Evolutionary conservation across 73 alveolate genomes (phyloP).

Genomic region (Tetrahymena borealis): DNA sequence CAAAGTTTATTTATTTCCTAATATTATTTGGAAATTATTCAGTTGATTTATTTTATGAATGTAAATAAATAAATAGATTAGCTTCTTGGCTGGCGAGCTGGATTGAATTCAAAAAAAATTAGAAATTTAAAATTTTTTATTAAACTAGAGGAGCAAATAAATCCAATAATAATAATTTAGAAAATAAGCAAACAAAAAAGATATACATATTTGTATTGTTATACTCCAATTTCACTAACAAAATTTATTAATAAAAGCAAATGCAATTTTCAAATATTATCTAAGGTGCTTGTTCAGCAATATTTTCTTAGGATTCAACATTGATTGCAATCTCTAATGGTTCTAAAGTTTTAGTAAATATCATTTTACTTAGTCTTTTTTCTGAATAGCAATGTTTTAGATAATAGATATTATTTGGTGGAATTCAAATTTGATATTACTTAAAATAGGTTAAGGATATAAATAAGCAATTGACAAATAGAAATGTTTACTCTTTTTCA

Average conservation of each 20-base stretch:
- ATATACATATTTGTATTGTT: no score
- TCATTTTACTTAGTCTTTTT: neutral
- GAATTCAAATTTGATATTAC: no score
- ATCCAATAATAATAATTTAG: neutral
- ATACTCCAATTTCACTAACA: no score
- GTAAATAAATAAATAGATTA: no score
- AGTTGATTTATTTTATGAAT: no score
- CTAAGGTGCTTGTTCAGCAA: constrained; percentile 28
- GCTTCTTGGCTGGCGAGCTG: no score
- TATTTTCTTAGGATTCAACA: constrained; percentile 59
- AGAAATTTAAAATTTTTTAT: neutral
- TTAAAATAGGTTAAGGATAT: neutral
- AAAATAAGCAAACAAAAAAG: neutral
- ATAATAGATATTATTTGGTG: no score
- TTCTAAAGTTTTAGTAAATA: neutral
- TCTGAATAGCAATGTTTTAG: no score
- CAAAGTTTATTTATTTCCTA: no score
- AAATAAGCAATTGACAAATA: neutral
- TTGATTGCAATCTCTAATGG: constrained; percentile 33
- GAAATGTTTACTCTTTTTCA: constrained; percentile 19
- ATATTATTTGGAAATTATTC: no score
- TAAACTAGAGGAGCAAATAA: neutral
- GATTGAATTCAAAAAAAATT: neutral
- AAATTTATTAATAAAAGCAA: neutral
- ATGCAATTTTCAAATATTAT: neutral